Evolutionary conservation across 768 basidiomycete genomes (phyloP).

Genomic region (Chalciporus sphaerocephalus): DNA sequence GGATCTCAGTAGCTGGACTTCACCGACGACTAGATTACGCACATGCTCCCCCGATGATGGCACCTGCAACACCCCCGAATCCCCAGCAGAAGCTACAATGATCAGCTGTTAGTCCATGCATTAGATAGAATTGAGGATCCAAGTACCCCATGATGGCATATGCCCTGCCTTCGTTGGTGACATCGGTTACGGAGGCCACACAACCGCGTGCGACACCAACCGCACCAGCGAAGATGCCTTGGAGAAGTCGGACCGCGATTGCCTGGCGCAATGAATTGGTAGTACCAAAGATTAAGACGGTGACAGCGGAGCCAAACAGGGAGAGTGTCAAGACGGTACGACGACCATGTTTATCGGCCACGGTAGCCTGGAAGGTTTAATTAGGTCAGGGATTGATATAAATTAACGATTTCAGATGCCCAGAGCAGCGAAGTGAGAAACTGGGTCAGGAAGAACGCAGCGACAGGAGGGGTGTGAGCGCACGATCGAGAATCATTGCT

Average conservation of each 20-base stretch:
- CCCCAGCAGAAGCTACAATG: conserved; percentile 84
- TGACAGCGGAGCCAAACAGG: conserved; percentile 78
- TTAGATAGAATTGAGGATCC: conserved; percentile 1
- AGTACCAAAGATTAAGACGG: conserved; percentile 75
- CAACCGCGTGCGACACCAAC: conserved; percentile 92
- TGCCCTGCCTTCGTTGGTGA: conserved; percentile 89
- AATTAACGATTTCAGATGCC: conserved; percentile 41
- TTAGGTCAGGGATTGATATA: conserved; percentile 12
- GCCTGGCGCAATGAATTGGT: conserved; percentile 74
- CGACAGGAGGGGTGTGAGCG: conserved; percentile 42
- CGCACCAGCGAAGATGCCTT: conserved; percentile 90
- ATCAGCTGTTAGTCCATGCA: background rate
- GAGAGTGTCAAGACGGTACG: conserved; percentile 82
- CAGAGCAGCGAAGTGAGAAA: conserved; percentile 93
- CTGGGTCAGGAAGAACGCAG: conserved; percentile 90
- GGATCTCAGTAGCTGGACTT: conserved; percentile 6
- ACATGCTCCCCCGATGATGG: conserved; percentile 83
- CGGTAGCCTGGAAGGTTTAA: conserved; percentile 61
- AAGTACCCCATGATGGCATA: conserved; percentile 84
- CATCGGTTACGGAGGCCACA: conserved; percentile 82
- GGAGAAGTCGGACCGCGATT: conserved; percentile 78
- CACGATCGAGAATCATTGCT: conserved; percentile 9
- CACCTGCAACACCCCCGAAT: conserved; percentile 89
- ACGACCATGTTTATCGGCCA: conserved; percentile 87
- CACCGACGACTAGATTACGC: conserved; percentile 28